Evolutionary conservation across 2,329 filamentous ascomycete species (phyloP).

Genomic region (Aspergillus fumigatus): DNA sequence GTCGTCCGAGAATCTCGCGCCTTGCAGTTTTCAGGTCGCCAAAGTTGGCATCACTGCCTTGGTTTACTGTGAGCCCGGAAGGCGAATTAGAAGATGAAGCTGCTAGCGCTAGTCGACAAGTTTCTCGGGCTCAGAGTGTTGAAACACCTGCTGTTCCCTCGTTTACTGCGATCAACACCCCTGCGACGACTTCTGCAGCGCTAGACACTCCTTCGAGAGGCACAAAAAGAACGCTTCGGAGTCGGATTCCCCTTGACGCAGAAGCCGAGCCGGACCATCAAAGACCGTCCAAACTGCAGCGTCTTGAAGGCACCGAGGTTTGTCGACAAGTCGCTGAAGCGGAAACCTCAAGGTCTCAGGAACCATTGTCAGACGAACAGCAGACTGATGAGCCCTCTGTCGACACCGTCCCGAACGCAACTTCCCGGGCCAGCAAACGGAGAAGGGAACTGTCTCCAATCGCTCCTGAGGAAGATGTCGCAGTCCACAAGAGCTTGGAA

Average conservation of each 20-base stretch:
- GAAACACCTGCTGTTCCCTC: neutral
- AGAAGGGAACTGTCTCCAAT: neutral
- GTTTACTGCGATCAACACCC: neutral
- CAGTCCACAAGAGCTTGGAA: neutral
- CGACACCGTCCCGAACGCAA: neutral
- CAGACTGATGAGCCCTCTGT: neutral
- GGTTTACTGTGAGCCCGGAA: conserved; percentile 27
- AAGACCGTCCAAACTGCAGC: conserved; percentile 15
- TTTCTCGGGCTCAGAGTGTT: neutral
- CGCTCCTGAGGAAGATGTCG: neutral
- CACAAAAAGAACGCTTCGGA: conserved; percentile 9
- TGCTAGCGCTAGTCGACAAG: conserved; percentile 3
- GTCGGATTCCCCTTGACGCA: neutral
- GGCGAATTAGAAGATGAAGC: conserved; percentile 1
- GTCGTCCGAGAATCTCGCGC: conserved; percentile 36
- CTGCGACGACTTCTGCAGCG: neutral
- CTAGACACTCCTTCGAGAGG: conserved; percentile 2
- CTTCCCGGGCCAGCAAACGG: neutral
- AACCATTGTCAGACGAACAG: neutral
- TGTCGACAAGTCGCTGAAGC: conserved; percentile 1
- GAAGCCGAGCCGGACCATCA: neutral
- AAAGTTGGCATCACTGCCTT: conserved; percentile 29
- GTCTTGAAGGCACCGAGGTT: conserved; percentile 8
- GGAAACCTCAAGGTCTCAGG: neutral
- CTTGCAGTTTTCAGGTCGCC: conserved; percentile 38